Conservation (phyloP, 2,329 filamentous ascomycete genomes). For the Scedosporium dehoogii region DNA sequence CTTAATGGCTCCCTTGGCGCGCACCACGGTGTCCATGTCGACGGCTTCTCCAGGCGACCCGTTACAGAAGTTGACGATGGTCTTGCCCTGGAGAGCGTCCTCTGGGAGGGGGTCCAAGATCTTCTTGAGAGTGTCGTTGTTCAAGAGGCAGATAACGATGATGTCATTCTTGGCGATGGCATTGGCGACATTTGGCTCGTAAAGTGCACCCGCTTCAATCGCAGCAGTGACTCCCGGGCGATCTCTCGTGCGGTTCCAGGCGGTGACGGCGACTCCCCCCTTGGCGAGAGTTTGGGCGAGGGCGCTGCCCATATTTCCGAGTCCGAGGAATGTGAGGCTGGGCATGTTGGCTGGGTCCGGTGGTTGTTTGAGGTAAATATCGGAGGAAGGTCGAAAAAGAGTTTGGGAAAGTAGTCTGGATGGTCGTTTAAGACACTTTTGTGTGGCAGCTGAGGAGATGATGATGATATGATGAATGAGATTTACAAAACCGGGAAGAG, state of each 20-base stretch:
- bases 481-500: no score
- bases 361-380: no score
- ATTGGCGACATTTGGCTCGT: not conserved
- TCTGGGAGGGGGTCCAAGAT: constrained; percentile 4
- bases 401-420: not conserved
- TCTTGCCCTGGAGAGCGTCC: constrained; percentile 12
- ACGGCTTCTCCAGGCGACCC: constrained; percentile 15
- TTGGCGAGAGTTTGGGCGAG: constrained; percentile 3
- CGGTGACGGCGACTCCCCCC: constrained; percentile 32
- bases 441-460: not conserved
- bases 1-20: constrained; percentile 7
- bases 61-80: constrained; percentile 19
- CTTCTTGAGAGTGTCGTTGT: constrained; percentile 14
- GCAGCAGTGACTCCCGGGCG: constrained; percentile 59
- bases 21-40: constrained; percentile 11
- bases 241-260: constrained; percentile 35
- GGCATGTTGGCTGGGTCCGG: not conserved
- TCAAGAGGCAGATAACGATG: constrained; percentile 16
- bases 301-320: constrained; percentile 5
- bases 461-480: not conserved
- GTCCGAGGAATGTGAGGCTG: not conserved
- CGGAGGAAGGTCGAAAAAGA: no score
- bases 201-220: constrained; percentile 55
- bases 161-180: constrained; percentile 8
- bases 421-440: not conserved